Base-by-base conservation (phyloP, 495 filamentous ascomycete genomes). In the Aspergillus cristatus region DNA sequence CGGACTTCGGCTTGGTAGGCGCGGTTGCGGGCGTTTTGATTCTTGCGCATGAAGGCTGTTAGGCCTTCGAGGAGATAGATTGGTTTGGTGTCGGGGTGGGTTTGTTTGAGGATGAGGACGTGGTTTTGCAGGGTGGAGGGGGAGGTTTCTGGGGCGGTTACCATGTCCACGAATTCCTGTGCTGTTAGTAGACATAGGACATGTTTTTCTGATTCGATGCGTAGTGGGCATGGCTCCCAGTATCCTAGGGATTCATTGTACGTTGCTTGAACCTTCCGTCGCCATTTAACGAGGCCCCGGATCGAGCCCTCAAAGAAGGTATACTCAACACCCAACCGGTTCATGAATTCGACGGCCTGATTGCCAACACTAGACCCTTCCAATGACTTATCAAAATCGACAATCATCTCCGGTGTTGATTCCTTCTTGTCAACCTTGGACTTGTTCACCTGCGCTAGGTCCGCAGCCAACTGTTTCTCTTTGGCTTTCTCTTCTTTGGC, bases 21-120 rank as follows among this genome's bases (percentile, higher is more conserved):
- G 41, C 79, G 61, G 50, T 90, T 86, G 18, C 76, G 68, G 3
- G 73, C 58, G 43, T 72, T 83, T 16, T 67, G 66, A 54, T 82
- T 88, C 48, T 81, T 86, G 40, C 79, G 72, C 60, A 85, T 75
- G 70, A 78, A 82, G 4, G 58, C 42, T 0, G 47, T 63, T 0
- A 94, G 63, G 1, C 84, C 84, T 51, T 94, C 82, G 29, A 94
- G 78, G 4, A 94, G 58, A 54, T 86, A 90, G 16, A 94, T 81
- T 7, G 75, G 54, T 41, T 69, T 74, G 43, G 71, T 62, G 15
- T 48, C 43, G 3, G 60, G 51, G 46, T 82, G 78, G 29, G 67
- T 57, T 13, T 47, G 57, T 51, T 78, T 76, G 37, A 86, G 57
- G 14, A 54, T 61, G 1, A 62, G 41, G 8, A 84, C 68, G 53